Percentiles rank a stretch among this genome's conserved stretches.
Conservation (phyloP, 257 asterid genomes). For the Thymus mandschuricus region DNA sequence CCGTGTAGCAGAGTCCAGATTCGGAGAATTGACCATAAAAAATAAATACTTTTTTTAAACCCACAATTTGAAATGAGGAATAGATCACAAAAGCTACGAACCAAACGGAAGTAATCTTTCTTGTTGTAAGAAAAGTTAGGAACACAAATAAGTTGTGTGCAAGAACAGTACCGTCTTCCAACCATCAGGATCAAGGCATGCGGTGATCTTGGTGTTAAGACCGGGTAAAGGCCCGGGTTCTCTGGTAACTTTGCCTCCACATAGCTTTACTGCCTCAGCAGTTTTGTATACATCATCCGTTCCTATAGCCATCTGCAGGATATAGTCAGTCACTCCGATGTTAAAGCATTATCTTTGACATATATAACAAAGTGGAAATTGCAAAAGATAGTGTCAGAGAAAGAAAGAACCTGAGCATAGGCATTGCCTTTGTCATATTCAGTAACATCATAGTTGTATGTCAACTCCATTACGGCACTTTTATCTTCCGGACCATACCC, state of each 20-base stretch:
- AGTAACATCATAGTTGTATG: conserved; percentile 67
- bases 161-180: conserved; percentile 80
- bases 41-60: not conserved
- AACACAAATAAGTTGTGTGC: conserved; percentile 16
- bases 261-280: conserved; percentile 78
- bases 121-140: conserved; percentile 2
- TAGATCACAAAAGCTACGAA: conserved; percentile 5
- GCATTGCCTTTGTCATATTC: conserved; percentile 84
- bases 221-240: conserved; percentile 98
- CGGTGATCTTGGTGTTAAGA: conserved; percentile 84
- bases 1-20: not conserved
- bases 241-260: conserved; percentile 80
- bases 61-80: not conserved
- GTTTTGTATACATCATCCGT: conserved; percentile 93
- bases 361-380: not conserved
- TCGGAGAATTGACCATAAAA: not conserved
- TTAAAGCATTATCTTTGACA: conserved; percentile 22
- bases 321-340: conserved; percentile 10
- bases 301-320: conserved; percentile 85
- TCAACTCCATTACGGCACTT: conserved; percentile 67
- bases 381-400: conserved; percentile 24
- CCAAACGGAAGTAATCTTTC: conserved; percentile 8
- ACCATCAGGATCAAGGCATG: conserved; percentile 99
- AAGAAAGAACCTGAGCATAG: conserved; percentile 66
- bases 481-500: conserved; percentile 85